Evolutionary conservation across 2,329 filamentous ascomycete species (phyloP).

Genomic region (Ascomycota sp.): DNA sequence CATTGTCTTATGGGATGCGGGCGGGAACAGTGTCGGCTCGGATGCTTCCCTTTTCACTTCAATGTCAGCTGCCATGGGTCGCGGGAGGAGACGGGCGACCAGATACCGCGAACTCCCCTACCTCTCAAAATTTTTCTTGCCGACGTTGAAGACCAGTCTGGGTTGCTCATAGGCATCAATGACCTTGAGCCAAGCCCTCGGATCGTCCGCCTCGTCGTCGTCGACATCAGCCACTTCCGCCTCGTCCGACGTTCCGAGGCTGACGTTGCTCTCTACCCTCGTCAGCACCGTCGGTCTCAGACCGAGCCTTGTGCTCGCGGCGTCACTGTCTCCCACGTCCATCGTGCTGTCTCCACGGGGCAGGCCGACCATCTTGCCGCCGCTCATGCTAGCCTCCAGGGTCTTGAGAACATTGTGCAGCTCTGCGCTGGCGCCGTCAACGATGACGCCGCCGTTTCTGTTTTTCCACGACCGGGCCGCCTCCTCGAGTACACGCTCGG

Average conservation of each 20-base stretch:
- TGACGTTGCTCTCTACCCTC: conserved; percentile 43
- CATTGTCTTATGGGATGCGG: conserved; percentile 60
- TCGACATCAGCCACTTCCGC: conserved; percentile 21
- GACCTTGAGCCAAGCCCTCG: conserved; percentile 66
- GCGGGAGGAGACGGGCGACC: background rate
- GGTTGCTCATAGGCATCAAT: conserved; percentile 75
- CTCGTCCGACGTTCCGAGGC: conserved; percentile 39
- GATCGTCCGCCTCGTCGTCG: conserved; percentile 42
- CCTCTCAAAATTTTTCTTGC: conserved; percentile 83
- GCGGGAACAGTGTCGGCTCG: conserved; percentile 52
- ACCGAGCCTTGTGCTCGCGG: conserved; percentile 34
- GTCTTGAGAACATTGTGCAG: conserved; percentile 68
- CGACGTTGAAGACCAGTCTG: conserved; percentile 50
- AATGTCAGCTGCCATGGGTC: background rate
- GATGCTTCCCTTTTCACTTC: conserved; percentile 27
- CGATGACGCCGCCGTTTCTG: conserved; percentile 70
- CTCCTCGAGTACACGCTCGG: conserved; percentile 82
- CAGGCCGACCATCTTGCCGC: conserved; percentile 48
- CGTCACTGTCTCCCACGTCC: conserved; percentile 31
- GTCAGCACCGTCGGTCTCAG: conserved; percentile 22
- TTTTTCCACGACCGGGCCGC: conserved; percentile 84
- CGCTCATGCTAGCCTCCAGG: conserved; percentile 72
- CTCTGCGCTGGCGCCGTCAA: conserved; percentile 59
- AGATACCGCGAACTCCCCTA: background rate
- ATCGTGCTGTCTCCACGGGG: conserved; percentile 39